phyloP scores from a whole-genome alignment of 177 flowering plant species.

The Vitis hybrid region DNA sequence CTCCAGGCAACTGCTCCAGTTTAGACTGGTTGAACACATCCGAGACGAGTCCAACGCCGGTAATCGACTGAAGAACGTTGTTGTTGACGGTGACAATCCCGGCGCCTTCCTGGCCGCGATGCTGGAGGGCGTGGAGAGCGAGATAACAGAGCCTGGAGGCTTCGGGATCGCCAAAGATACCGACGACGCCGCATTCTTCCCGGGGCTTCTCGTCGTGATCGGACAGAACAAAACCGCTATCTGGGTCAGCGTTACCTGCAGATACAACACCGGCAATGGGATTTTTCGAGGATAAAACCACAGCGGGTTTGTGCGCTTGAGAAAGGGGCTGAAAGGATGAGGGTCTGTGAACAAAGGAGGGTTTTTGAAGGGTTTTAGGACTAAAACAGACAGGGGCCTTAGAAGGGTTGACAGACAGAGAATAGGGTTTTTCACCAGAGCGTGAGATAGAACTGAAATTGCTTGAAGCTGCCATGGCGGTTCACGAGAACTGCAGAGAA shows the following conservation, averaged over 20 bases:
- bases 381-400: constrained; percentile 4
- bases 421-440: constrained; percentile 1
- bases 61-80: constrained; percentile 56
- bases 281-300: constrained; percentile 20
- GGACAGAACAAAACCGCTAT: constrained; percentile 1
- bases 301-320: constrained; percentile 4
- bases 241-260: constrained; percentile 8
- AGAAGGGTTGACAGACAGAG: constrained; percentile 5
- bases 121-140: constrained; percentile 90
- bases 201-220: constrained; percentile 58
- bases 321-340: neutral
- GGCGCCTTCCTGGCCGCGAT: constrained; percentile 95
- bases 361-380: constrained; percentile 24
- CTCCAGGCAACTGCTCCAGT: constrained; percentile 62
- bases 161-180: constrained; percentile 88
- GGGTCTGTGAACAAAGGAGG: constrained; percentile 9
- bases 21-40: constrained; percentile 80
- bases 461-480: too few species aligned
- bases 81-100: constrained; percentile 72
- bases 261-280: constrained; percentile 32
- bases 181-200: constrained; percentile 85
- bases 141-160: constrained; percentile 82
- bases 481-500: too few species aligned
- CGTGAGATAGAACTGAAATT: too few species aligned
- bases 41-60: constrained; percentile 83